Evolutionary conservation across 2,329 filamentous ascomycete species (phyloP), one percentile per base, ranked within the genome.

Genomic region (Xylaria sp.): DNA sequence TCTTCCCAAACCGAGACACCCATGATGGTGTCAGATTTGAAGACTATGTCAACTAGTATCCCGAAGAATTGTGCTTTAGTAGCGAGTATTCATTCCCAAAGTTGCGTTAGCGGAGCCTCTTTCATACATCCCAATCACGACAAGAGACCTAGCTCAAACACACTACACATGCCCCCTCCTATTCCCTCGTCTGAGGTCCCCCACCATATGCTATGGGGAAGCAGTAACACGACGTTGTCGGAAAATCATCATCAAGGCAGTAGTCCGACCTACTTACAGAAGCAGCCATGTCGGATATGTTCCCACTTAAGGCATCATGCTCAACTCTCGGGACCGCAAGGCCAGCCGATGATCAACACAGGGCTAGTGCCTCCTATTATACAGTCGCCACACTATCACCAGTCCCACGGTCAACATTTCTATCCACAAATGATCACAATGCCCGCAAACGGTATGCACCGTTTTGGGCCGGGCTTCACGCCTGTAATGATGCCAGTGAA

Each of bases 251-350:
- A 52, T 19, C 49, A 65, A 19, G 45, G 58, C 53, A 56, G 53
- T 59, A 64, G 7, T 33, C 61, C 40, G 56, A 23, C 25, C 6
- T 37, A 60, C 23, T 25, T 60, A 7, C 53, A 67, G n/a, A 75
- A 73, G 45, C 69, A 69, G 11, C 69, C 71, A 21, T 77, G 75
- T 40, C 69, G 72, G 17, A 54, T 71, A 4, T 77, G 75, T 46
- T 58, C 67, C 5, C 71, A 69, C 40, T 60, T 75, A 53, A 71
- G 71, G 50, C 73, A 75, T 31, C 74, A 73, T 35, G 69, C 68
- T 37, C 65, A 70, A 46, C 25, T 73, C 49, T 64, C 70, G 21
- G 70, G 71, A 58, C 35, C 65, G 28, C 73, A 71, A 45, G 71
- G 68, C 11, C 31, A 72, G 25, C 68, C 72, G n/a, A 61, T 71